Base-by-base conservation (phyloP, 768 basidiomycete species). In the Boletales sp. region DNA sequence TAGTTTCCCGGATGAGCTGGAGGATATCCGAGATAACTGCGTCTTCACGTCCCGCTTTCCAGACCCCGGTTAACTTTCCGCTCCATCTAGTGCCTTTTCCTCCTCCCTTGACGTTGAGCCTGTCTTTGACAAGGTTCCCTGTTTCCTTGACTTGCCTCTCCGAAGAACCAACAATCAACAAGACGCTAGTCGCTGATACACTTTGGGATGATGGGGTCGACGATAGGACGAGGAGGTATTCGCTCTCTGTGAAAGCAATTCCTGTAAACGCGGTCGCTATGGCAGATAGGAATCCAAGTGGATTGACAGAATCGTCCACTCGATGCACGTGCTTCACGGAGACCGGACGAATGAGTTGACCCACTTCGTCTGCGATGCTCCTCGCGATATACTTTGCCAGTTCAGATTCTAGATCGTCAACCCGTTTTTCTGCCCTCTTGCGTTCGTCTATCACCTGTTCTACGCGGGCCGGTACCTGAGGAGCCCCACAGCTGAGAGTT, bases 11-110 rank as follows among this genome's bases (percentile, higher is more conserved):
- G 30, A 60, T 40, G 13, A 6, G 49, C 35, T 37, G 48, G 39
- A 64, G 54, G 48, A 52, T 45, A 35, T 55, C 63, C 32, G 56
- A 56, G 30, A 65, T 45, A 17, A 46, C 27, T 5, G 39, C 37
- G 8, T 53, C 56, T 45, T 64, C 65, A 8, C 62, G 56, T 24
- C 62, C 50, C 29, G 42, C 45, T 41, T 53, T 67, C 63, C 65
- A 64, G 35, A 65, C 65, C 0, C 87, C 87, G 8, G 65, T 73
- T 48, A 75, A 77, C 63, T 90, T 86, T 10, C 89, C 88, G 53
- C 87, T 89, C 84, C 88, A 90, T 57, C 77, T 79, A 15, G 70
- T 56, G 2, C 86, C 88, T 60, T 86, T 89, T 5, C 89, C 87
- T 11, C 90, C 90, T 8, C 90, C 90, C 69, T 84, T 91, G 41